Percentiles rank a stretch among this genome's conserved stretches.
Conservation (phyloP, 116 monocot species). For the Zostera marina region DNA sequence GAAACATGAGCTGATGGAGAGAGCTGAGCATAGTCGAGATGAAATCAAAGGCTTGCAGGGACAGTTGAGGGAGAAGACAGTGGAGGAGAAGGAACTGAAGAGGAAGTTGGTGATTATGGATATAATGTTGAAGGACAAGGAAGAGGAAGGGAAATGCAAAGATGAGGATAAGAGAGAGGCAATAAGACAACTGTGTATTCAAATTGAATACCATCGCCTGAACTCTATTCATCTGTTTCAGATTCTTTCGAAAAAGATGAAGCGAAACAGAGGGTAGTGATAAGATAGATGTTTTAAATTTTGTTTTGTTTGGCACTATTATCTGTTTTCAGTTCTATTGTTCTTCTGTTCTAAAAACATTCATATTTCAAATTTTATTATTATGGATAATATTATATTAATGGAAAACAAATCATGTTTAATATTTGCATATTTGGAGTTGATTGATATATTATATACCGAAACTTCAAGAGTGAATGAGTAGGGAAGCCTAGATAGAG, state of each 20-base stretch:
- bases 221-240: slow-evolving; percentile 35
- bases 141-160: slow-evolving; percentile 2
- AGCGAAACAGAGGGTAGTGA: not conserved
- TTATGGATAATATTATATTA: too few relatives aligned
- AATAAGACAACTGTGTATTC: slow-evolving; percentile 62
- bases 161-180: slow-evolving; percentile 84
- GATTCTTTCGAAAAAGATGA: not conserved
- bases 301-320: too few relatives aligned
- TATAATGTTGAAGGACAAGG: not conserved
- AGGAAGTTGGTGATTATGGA: not conserved
- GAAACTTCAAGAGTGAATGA: too few relatives aligned
- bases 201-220: slow-evolving; percentile 65
- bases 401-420: too few relatives aligned
- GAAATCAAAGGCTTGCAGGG: slow-evolving; percentile 10
- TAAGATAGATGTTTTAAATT: too few relatives aligned
- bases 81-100: not conserved
- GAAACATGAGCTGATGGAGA: slow-evolving; percentile 12
- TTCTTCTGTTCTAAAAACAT: too few relatives aligned
- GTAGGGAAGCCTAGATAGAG: too few relatives aligned
- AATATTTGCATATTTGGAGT: too few relatives aligned
- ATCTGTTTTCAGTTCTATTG: too few relatives aligned
- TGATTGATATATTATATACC: too few relatives aligned
- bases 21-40: slow-evolving; percentile 26
- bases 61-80: slow-evolving; percentile 14
- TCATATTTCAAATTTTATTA: too few relatives aligned